phyloP scores from a whole-genome alignment of 192 early-diverging fungal species.

The Coemansia sp. region DNA sequence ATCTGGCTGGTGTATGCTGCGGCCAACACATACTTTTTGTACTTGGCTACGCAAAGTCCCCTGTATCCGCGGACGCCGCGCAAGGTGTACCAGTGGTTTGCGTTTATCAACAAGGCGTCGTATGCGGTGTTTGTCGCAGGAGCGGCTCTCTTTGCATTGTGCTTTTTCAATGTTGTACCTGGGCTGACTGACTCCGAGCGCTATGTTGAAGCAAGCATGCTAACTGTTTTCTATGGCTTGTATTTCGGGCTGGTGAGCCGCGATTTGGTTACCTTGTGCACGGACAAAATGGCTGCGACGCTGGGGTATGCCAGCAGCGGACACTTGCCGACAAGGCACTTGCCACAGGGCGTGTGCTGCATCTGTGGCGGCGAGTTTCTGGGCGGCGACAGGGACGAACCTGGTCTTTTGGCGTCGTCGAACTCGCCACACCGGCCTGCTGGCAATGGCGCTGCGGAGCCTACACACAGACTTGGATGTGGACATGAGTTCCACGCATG shows the following conservation, averaged over 20 bases:
- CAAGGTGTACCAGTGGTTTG: constrained; percentile 50
- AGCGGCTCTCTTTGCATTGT: constrained; percentile 22
- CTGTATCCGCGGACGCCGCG: constrained; percentile 39
- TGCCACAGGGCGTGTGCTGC: constrained; percentile 36
- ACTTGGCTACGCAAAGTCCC: constrained; percentile 37
- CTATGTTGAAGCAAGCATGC: constrained; percentile 22
- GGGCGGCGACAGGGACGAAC: not conserved
- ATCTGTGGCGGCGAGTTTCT: constrained; percentile 40
- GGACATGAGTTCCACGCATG: constrained; percentile 52
- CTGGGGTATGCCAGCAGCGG: constrained; percentile 34
- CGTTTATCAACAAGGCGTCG: constrained; percentile 46
- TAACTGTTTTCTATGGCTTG: constrained; percentile 44
- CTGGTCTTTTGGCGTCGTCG: not conserved
- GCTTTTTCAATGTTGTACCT: constrained; percentile 42
- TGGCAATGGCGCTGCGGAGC: constrained; percentile 14
- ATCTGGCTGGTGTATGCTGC: constrained; percentile 36
- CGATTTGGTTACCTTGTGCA: constrained; percentile 47
- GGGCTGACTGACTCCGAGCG: constrained; percentile 38
- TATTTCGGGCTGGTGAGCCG: constrained; percentile 52
- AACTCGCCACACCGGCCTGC: not conserved
- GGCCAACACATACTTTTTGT: constrained; percentile 33
- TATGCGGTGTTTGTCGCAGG: constrained; percentile 38
- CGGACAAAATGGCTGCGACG: constrained; percentile 48
- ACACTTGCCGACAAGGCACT: constrained; percentile 30
- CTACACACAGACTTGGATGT: constrained; percentile 36